Base-by-base conservation (phyloP, 331 rosid species). In the Acacia concinna region DNA sequence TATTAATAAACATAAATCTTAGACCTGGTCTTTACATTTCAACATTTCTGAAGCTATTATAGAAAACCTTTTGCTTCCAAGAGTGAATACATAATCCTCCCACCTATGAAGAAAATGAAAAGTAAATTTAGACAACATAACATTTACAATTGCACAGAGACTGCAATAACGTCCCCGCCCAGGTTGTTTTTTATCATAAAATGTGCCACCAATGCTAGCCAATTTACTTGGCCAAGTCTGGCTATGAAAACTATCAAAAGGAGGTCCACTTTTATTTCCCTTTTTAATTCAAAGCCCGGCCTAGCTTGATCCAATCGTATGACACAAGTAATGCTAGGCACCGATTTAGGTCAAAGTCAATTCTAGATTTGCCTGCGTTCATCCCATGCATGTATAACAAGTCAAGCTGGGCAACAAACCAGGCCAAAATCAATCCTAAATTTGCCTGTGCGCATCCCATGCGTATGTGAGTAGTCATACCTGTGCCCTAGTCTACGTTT, bases 31-130 rank as follows among this genome's bases (percentile, higher is more conserved):
- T 15, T 46, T 46, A 15, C 18, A 15, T 46, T 46, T 46, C 52
- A 46, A 46, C 52, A 46, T 46, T 46, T 15, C 52, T 38, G 68
- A 41, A 32, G 85, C 51, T 60, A 51, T 49, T 41, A 64, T 68
- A 41, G 72, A n/a, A 66, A 37, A 73, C 73, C 49, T 65, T 73
- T 72, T 75, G 52, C 27, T 34, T 46, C 68, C 74, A 68, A 81
- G 75, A 62, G 79, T 73, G 68, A 78, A 74, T 37, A 51, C 4
- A 37, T 31, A 73, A 85, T 49, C 11, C 72, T 74, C 57, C 38
- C 47, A 70, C 60, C 25, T 12, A 17, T 0, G 17, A 81, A 77
- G 66, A 52, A 73, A 20, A 30, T 43, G 28, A 68, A 32, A 56
- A 69, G 54, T 59, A 66, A 25, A 63, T 52, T 62, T 32, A 71